Percentiles rank a stretch among this genome's conserved stretches.
Evolutionary conservation across 2,329 filamentous ascomycete species (phyloP).

Genomic region (Beauveria medogensis): DNA sequence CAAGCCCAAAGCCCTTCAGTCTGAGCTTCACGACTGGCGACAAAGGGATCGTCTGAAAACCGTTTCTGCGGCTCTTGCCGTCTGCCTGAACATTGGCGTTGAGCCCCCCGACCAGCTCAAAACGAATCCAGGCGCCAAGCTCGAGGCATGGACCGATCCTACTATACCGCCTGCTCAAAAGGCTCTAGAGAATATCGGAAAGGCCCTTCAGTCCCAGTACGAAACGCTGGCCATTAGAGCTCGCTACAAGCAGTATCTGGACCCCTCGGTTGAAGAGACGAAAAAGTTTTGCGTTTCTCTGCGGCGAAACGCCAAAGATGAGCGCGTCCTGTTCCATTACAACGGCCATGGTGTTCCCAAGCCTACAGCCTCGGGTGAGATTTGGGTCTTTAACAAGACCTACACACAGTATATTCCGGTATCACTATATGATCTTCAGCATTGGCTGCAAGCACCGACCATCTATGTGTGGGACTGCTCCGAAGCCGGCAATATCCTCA

Average conservation of each 20-base stretch:
- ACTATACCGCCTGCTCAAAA: conserved; percentile 73
- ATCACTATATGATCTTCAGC: conserved; percentile 87
- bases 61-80: conserved; percentile 84
- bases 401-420: conserved; percentile 99
- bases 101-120: conserved; percentile 96
- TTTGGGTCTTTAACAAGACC: conserved; percentile 99
- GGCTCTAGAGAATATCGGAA: conserved; percentile 88
- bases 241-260: conserved; percentile 94
- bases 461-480: conserved; percentile 98
- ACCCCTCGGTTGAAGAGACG: conserved; percentile 94
- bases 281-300: conserved; percentile 92
- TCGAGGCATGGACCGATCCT: conserved; percentile 96
- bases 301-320: conserved; percentile 87
- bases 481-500: conserved; percentile 89
- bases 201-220: conserved; percentile 91
- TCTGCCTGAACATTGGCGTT: conserved; percentile 95
- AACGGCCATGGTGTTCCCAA: conserved; percentile 97
- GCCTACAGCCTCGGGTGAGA: conserved; percentile 89
- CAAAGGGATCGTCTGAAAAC: conserved; percentile 97
- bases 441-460: conserved; percentile 91
- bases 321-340: conserved; percentile 95
- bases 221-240: conserved; percentile 90
- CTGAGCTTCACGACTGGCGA: conserved; percentile 82
- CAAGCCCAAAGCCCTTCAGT: conserved; percentile 62
- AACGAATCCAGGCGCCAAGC: conserved; percentile 83